Evolutionary conservation across 1,139 yeast species (phyloP).

Genomic region (Hyphopichia khmerensis): DNA sequence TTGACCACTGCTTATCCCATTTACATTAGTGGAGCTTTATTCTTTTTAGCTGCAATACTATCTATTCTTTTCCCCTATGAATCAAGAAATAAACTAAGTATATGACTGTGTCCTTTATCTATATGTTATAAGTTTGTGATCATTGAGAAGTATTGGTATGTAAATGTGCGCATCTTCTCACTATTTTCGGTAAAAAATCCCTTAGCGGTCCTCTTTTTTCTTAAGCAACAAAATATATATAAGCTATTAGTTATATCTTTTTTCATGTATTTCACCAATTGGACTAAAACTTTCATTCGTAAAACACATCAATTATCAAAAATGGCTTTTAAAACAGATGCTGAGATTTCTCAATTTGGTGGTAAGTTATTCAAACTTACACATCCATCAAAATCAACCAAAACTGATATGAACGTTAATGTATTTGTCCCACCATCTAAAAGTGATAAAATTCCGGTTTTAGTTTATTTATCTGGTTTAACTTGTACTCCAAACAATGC

Average conservation of each 20-base stretch:
- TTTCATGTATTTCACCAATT: slow-evolving; percentile 10
- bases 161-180: not conserved
- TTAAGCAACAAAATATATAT: not conserved
- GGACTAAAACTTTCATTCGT: not conserved
- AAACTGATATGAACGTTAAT: slow-evolving; percentile 78
- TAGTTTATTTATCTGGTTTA: slow-evolving; percentile 82
- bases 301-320: not conserved
- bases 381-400: slow-evolving; percentile 67
- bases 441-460: slow-evolving; percentile 56
- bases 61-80: slow-evolving; percentile 41
- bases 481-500: slow-evolving; percentile 95
- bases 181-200: slow-evolving; percentile 1
- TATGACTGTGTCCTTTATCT: slow-evolving; percentile 3
- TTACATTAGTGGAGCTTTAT: slow-evolving; percentile 43
- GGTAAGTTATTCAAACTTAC: slow-evolving; percentile 75
- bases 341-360: slow-evolving; percentile 66
- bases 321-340: slow-evolving; percentile 54
- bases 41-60: slow-evolving; percentile 33
- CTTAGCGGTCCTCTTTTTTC: not conserved
- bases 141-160: no score
- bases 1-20: slow-evolving; percentile 44
- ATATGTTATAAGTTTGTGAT: no score
- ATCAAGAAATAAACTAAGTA: slow-evolving; percentile 27
- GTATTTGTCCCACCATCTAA: slow-evolving; percentile 69
- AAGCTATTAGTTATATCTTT: not conserved